Evolutionary conservation across 2,329 filamentous ascomycete genomes (phyloP), one percentile per base, ranked within the genome.

Genomic region (Curvularia eragrostidis): DNA sequence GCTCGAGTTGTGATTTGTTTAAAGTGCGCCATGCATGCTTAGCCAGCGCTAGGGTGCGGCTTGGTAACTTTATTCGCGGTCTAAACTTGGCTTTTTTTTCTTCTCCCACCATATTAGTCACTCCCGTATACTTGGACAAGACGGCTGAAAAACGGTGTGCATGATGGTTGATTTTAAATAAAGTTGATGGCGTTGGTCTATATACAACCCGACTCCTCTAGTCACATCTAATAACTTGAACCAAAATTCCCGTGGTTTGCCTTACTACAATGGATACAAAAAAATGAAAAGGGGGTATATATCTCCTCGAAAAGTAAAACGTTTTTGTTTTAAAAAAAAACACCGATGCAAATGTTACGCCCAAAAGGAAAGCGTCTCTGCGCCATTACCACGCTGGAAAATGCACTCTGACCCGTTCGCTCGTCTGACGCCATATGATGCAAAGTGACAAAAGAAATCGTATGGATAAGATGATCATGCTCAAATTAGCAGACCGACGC

Each of bases 401-500:
- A 24, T 42, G 21, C 21, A 24, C 21, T 24, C 18, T 5, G 10
- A 24, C 15, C 34, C 19, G 18, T 42, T 42, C 13, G 21, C 39
- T 42, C 39, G 23, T 42, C n/a, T 8, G 43, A 46, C 43, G 43
- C 43, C 43, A 26, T 46, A 24, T 18, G 26, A 46, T 46, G 43
- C 43, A 46, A 30, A 30, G 18, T 3, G 26, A 46, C 26, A 46
- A 46, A 46, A 10, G 43, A 32, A 46, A 46, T 28, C 43, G 26
- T 46, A n/a, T 6, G n/a, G 26, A 19, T 12, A 15, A 19, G n/a
- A 10, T 8, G n/a, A 30, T 46, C 10, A 13, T 46, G 32, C 26
- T 69, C 52, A 74, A 24, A 74, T 63, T 12, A 74, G 50, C 30
- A 74, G 46, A 6, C 61, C 54, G 2, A 67, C 68, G 3, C 64